Conservation (phyloP, 306 rosid genomes). For the Vigna angularis region DNA sequence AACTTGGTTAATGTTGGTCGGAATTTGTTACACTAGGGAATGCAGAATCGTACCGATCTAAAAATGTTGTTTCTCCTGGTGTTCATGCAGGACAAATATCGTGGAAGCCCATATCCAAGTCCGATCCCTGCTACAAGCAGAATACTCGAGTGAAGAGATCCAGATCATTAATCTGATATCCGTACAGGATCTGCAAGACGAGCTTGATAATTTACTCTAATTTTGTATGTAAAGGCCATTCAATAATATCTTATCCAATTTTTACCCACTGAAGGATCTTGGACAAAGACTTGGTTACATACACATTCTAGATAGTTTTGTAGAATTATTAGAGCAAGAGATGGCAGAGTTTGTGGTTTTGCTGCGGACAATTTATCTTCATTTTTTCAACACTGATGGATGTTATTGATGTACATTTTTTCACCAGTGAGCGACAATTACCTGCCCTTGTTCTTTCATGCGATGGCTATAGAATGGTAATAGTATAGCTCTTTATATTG, state of each 20-base stretch:
- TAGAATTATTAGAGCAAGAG: constrained; percentile 44
- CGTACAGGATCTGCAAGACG: constrained; percentile 68
- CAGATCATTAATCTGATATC: constrained; percentile 74
- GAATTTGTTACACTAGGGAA: constrained; percentile 21
- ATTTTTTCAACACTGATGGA: neutral
- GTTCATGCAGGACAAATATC: constrained; percentile 73
- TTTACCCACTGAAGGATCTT: constrained; percentile 27
- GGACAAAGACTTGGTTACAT: constrained; percentile 32
- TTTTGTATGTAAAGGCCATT: constrained; percentile 38
- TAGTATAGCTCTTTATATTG: too few species aligned
- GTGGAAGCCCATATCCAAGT: constrained; percentile 94
- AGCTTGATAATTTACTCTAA: constrained; percentile 77
- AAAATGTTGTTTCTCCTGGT: constrained; percentile 4
- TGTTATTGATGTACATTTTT: constrained; percentile 41
- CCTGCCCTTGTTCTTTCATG: neutral
- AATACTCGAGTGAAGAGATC: constrained; percentile 82
- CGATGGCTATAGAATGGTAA: neutral
- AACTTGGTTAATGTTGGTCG: constrained; percentile 22
- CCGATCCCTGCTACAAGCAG: constrained; percentile 71
- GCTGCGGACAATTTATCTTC: constrained; percentile 21
- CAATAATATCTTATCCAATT: constrained; percentile 19
- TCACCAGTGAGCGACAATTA: constrained; percentile 18
- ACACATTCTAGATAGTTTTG: constrained; percentile 39
- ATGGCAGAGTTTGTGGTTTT: constrained; percentile 38
- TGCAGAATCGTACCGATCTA: constrained; percentile 29